A percentile compares a stretch with the other conserved stretches of the same genome.
Evolutionary conservation across 139 green algal genomes (phyloP).

Genomic region (Chlorella vulgaris): DNA sequence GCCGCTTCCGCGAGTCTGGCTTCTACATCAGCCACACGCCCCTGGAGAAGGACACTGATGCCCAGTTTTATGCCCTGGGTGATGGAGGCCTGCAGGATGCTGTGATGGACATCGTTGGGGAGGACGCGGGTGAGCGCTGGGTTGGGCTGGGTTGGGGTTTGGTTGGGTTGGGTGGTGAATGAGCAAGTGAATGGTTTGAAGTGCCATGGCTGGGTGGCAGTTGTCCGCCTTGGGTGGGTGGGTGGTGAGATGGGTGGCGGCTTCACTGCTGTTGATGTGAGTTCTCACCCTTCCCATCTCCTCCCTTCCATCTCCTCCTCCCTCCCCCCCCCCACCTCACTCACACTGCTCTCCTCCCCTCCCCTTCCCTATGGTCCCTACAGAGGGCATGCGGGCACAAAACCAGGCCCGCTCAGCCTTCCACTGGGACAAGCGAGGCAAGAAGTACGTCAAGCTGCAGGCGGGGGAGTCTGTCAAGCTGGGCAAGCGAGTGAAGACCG

Average conservation of each 20-base stretch:
- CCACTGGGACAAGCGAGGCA: slow-evolving; percentile 83
- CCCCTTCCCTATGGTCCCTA: too few species aligned
- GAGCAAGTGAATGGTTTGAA: too few species aligned
- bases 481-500: slow-evolving; percentile 48
- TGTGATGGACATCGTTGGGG: slow-evolving; percentile 81
- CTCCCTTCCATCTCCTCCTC: not conserved
- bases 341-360: not conserved
- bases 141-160: too few species aligned
- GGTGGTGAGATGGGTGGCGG: too few species aligned
- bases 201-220: too few species aligned
- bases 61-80: slow-evolving; percentile 30
- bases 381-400: slow-evolving; percentile 58
- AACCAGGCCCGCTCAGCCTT: slow-evolving; percentile 51
- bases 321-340: not conserved
- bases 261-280: not conserved
- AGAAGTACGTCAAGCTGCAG: slow-evolving; percentile 78
- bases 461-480: slow-evolving; percentile 51
- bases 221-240: not conserved
- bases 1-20: slow-evolving; percentile 59
- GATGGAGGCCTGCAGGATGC: slow-evolving; percentile 40
- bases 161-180: too few species aligned
- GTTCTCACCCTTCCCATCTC: not conserved
- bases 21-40: slow-evolving; percentile 60
- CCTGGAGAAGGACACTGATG: not conserved
- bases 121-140: slow-evolving; percentile 65